Base-by-base conservation (phyloP, 805 yeast species). In the Yarrowia sp. region DNA sequence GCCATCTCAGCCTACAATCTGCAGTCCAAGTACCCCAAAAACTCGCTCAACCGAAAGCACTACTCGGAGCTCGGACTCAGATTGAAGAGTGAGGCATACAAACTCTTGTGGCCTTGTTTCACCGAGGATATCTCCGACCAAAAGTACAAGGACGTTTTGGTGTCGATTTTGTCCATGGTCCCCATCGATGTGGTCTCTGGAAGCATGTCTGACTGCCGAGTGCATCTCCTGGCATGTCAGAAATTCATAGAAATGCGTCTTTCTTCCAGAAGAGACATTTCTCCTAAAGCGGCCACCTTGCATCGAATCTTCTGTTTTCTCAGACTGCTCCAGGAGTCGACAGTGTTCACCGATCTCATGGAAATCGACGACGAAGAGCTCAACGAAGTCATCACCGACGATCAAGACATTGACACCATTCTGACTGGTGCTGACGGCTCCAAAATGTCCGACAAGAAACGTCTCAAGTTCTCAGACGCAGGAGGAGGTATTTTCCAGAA, bases 101-200 rank as follows among this genome's bases (percentile, higher is more conserved):
- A 82, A 42, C 90, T 89, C 75, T 82, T 91, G 56, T 84, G 85
- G 71, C 80, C 82, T 67, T 86, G 92, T 73, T 77, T 85, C 74
- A 84, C 69, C 39, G 68, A 73, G 76, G 86, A 81, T 74, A 83
- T 80, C 68, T 81, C 80, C 71, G 79, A 70, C 67, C 91, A 89
- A 73, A 89, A 89, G 75, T 91, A 92, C 76, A 91, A 92, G 74
- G 97, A 91, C 74, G 90, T 91, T 5, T 76, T 92, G 34, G 89
- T 91, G 63, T 95, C 96, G 0, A 87, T 90, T 24, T 81, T 92
- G 75, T 87, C 95, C 2, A 90, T 91, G 96, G 91, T 88, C 58
- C 87, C 93, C 8, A 90, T 92, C 64, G 97, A 92, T 78, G 87
- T 91, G 64, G 93, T 91, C 15, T 89, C 96, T 91, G 97, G 97